Evolutionary conservation across 495 filamentous ascomycete species (phyloP), one percentile per base, ranked within the genome.

Genomic region (Penicillium angulare): DNA sequence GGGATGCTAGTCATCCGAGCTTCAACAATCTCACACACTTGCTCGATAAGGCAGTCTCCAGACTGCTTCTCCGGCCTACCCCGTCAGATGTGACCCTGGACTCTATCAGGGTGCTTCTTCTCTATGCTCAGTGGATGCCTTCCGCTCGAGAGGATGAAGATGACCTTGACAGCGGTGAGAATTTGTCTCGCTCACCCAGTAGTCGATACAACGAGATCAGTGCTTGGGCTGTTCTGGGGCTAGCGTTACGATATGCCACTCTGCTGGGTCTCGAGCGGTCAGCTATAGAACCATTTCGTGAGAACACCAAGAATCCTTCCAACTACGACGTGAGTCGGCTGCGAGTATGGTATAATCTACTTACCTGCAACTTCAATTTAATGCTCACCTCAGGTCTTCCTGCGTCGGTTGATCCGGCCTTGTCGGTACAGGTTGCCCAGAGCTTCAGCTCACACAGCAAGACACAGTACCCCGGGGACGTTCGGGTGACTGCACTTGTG

Each of bases 61-160:
- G 49, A 9, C 40, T 60, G 7, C 50, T 60, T 32, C 57, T 60
- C 8, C 53, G 53, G 12, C 57, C 57, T 12, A 56, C 49, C 2
- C 49, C 57, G 2, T 49, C 53, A 17, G 57, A 60, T 47, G 57
- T 60, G 7, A 52, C 48, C 13, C 34, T 60, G 18, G 53, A 56
- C 35, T 53, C 53, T 10, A 50, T 60, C 10, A 39, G 48, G 1
- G 49, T 56, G 5, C 50, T 60, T 41, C 45, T 60, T 22, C 36
- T 60, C n/a, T 60, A 60, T 21, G 57, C 53, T 6, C 57, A 60
- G 32, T 60, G 57, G 57, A 60, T 60, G 57, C 57, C 57, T 18
- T 56, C 26, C 38, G 49, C 24, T 18, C 26, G 44, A 23, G 53
- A 53, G 7, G 46, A 56, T 32, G 49, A 43, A 36, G 45, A 55